Percentiles rank a stretch among this genome's conserved stretches.
Evolutionary conservation across 2,329 filamentous ascomycete species (phyloP).

Genomic region (Scorias spongiosa): DNA sequence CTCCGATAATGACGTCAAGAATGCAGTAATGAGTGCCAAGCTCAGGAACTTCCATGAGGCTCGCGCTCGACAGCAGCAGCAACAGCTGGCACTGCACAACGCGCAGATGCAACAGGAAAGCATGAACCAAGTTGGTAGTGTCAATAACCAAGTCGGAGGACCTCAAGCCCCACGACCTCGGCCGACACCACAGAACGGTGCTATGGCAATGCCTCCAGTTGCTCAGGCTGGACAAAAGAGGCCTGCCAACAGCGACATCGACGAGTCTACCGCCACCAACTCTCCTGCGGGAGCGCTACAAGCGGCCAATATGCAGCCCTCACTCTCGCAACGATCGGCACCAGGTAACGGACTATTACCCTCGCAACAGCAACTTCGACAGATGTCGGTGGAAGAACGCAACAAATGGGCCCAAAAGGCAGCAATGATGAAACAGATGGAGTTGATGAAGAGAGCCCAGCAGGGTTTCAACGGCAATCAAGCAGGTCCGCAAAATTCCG

Average conservation of each 20-base stretch:
- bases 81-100: constrained; percentile 2
- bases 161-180: background rate
- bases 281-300: constrained; percentile 13
- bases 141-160: no score
- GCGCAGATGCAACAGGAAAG: background rate
- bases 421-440: constrained; percentile 10
- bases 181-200: background rate
- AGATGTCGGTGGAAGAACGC: constrained; percentile 10
- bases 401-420: constrained; percentile 1
- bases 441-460: constrained; percentile 2
- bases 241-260: background rate
- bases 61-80: constrained; percentile 9
- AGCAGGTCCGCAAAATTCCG: background rate
- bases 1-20: background rate
- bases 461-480: background rate
- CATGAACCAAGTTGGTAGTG: background rate
- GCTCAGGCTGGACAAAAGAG: background rate
- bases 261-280: constrained; percentile 1
- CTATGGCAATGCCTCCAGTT: background rate
- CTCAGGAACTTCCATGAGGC: background rate
- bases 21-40: background rate
- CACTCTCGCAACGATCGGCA: constrained; percentile 1
- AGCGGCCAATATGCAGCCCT: constrained; percentile 14
- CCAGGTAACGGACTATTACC: constrained; percentile 1
- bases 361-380: constrained; percentile 10